These are phyloP conservation scores for Agrostemma githago DNA, from an alignment of 148 eudicot species.

Conservation along the genomic window DNA sequence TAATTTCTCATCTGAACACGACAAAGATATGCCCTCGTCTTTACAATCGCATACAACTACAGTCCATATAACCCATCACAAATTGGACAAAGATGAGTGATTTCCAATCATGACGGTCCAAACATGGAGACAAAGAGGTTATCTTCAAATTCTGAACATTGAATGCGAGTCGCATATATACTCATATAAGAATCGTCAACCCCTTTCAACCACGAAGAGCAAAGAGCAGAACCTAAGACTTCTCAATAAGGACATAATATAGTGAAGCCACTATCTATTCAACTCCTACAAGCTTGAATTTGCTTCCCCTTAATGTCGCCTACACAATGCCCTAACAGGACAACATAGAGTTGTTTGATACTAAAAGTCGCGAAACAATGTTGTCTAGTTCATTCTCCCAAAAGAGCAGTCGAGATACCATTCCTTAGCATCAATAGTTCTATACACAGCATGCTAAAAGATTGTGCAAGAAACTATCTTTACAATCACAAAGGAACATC, in stretches of 20 bases:
- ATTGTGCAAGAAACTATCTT: not conserved
- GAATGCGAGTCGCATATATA: not conserved
- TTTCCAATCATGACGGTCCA: not conserved
- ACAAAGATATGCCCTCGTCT: not conserved
- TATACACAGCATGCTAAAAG: not conserved
- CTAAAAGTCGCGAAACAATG: not conserved
- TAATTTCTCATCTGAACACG: not conserved
- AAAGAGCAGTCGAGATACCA: not conserved
- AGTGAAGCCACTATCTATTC: not conserved
- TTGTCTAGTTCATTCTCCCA: no score
- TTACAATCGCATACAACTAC: not conserved
- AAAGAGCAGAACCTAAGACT: not conserved
- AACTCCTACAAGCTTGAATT: not conserved
- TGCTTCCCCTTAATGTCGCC: not conserved
- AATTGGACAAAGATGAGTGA: no score
- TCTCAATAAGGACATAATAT: not conserved
- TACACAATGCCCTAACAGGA: not conserved
- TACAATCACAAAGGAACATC: not conserved
- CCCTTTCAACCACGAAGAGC: no score
- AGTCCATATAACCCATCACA: not conserved
- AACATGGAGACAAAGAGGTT: not conserved
- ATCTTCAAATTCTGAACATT: not conserved
- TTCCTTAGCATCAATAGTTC: not conserved
- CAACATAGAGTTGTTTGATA: not conserved
- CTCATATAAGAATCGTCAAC: not conserved